Conservation (phyloP, 495 filamentous ascomycete genomes). For the Endocarpon pusillum region DNA sequence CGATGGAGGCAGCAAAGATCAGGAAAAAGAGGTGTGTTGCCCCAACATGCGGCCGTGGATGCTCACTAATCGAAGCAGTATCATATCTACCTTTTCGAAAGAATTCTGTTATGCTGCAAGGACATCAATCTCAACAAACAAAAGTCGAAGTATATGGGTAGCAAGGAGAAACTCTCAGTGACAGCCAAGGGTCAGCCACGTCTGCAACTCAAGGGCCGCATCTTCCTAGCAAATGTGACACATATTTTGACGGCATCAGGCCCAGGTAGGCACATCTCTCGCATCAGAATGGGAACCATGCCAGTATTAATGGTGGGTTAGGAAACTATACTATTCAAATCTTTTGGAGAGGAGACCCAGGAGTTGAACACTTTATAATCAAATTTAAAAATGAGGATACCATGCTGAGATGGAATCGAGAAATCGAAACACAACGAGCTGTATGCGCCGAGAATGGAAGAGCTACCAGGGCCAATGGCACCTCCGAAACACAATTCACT, state of each 20-base stretch:
- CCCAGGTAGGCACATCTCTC: slow-evolving; percentile 46
- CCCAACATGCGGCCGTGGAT: slow-evolving; percentile 3
- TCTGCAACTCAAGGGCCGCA: slow-evolving; percentile 85
- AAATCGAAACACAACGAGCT: slow-evolving; percentile 31
- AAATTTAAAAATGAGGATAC: slow-evolving; percentile 75
- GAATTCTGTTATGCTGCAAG: slow-evolving; percentile 93
- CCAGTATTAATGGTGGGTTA: slow-evolving; percentile 15
- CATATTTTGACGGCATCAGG: slow-evolving; percentile 71
- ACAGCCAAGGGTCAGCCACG: slow-evolving; percentile 61
- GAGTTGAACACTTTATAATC: slow-evolving; percentile 92
- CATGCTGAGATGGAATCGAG: slow-evolving; percentile 77
- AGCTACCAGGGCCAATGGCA: slow-evolving; percentile 33
- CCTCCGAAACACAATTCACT: slow-evolving; percentile 58
- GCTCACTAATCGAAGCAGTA: slow-evolving; percentile 39
- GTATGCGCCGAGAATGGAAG: slow-evolving; percentile 27
- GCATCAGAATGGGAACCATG: background rate
- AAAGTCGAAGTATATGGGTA: slow-evolving; percentile 49
- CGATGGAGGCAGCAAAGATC: slow-evolving; percentile 49
- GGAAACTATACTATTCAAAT: slow-evolving; percentile 91
- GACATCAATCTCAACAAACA: slow-evolving; percentile 77
- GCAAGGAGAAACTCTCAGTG: slow-evolving; percentile 48
- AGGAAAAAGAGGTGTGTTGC: slow-evolving; percentile 63
- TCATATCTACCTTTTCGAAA: slow-evolving; percentile 92
- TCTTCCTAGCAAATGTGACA: slow-evolving; percentile 98
- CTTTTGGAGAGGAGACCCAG: slow-evolving; percentile 94